Evolutionary conservation across 2,329 filamentous ascomycete species (phyloP).

Genomic region (Aspergillus hortae): DNA sequence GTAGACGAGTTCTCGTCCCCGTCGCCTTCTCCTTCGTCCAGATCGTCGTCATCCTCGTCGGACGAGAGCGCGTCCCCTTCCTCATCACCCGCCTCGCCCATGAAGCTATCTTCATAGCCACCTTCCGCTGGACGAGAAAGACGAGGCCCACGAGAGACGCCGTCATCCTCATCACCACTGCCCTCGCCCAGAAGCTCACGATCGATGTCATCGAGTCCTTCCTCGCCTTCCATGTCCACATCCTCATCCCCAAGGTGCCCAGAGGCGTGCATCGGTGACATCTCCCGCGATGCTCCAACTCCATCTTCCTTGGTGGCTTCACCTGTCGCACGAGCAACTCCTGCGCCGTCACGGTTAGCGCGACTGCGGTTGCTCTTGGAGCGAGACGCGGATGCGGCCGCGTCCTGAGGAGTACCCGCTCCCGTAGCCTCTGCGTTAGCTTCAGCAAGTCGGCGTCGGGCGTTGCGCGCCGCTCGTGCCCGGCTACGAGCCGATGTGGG

Average conservation of each 20-base stretch:
- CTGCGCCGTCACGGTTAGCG: conserved; percentile 14
- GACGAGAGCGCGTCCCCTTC: conserved; percentile 24
- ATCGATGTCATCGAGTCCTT: conserved; percentile 34
- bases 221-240: conserved; percentile 31
- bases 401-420: conserved; percentile 16
- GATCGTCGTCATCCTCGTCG: conserved; percentile 30
- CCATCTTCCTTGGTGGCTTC: conserved; percentile 11
- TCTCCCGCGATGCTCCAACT: conserved; percentile 21
- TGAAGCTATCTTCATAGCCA: conserved; percentile 25
- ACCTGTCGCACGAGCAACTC: conserved; percentile 6
- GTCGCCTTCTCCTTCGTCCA: conserved; percentile 31
- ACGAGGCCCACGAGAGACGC: conserved; percentile 12
- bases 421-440: conserved; percentile 19
- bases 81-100: conserved; percentile 25
- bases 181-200: conserved; percentile 36
- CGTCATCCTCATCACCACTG: conserved; percentile 34
- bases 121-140: conserved; percentile 18
- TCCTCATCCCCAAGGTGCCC: conserved; percentile 16
- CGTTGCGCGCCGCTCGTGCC: conserved; percentile 22
- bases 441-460: conserved; percentile 28
- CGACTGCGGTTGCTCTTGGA: conserved; percentile 25
- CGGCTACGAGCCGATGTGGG: conserved; percentile 19
- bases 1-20: conserved; percentile 31
- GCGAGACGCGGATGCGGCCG: conserved; percentile 18
- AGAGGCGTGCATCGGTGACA: conserved; percentile 10